phyloP scores from a whole-genome alignment of 2,329 filamentous ascomycete genomes.

The Nigrograna mackinnonii region DNA sequence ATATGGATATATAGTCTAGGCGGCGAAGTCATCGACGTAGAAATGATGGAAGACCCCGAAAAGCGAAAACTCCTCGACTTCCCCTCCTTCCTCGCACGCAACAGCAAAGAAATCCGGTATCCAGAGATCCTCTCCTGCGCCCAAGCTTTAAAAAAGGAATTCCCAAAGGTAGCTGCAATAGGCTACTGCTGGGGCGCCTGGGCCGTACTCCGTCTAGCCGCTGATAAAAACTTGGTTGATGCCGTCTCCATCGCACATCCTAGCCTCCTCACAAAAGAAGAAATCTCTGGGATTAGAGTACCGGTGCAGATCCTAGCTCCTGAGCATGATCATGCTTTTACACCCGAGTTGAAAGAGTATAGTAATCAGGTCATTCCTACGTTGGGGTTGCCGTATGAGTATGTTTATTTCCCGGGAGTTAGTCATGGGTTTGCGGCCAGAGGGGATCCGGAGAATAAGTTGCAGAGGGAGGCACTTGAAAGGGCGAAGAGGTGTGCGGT shows the following conservation, averaged over 20 bases:
- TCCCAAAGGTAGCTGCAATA: slow-evolving; percentile 46
- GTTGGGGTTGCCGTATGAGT: slow-evolving; percentile 34
- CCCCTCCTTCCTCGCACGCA: slow-evolving; percentile 39
- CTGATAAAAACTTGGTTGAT: slow-evolving; percentile 34
- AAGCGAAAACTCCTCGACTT: slow-evolving; percentile 43
- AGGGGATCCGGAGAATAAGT: slow-evolving; percentile 25
- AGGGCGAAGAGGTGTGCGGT: slow-evolving; percentile 36
- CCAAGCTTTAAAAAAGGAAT: slow-evolving; percentile 36
- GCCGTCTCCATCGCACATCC: slow-evolving; percentile 34
- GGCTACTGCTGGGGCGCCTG: slow-evolving; percentile 44
- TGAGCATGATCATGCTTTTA: slow-evolving; percentile 29
- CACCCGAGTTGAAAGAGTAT: slow-evolving; percentile 33
- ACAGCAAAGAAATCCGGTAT: slow-evolving; percentile 44
- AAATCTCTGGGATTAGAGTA: slow-evolving; percentile 33
- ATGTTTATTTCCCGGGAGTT: slow-evolving; percentile 35
- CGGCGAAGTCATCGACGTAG: slow-evolving; percentile 31
- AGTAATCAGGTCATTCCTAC: slow-evolving; percentile 29
- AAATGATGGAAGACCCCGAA: slow-evolving; percentile 26
- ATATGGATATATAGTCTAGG: slow-evolving; percentile 30
- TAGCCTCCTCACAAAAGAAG: slow-evolving; percentile 28
- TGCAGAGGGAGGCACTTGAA: slow-evolving; percentile 36
- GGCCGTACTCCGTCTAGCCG: slow-evolving; percentile 34
- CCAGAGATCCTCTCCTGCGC: slow-evolving; percentile 42
- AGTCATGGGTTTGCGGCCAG: slow-evolving; percentile 35
- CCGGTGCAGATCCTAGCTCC: slow-evolving; percentile 34